Evolutionary conservation across 2,329 filamentous ascomycete species (phyloP).

Genomic region (Cladophialophora bantiana): DNA sequence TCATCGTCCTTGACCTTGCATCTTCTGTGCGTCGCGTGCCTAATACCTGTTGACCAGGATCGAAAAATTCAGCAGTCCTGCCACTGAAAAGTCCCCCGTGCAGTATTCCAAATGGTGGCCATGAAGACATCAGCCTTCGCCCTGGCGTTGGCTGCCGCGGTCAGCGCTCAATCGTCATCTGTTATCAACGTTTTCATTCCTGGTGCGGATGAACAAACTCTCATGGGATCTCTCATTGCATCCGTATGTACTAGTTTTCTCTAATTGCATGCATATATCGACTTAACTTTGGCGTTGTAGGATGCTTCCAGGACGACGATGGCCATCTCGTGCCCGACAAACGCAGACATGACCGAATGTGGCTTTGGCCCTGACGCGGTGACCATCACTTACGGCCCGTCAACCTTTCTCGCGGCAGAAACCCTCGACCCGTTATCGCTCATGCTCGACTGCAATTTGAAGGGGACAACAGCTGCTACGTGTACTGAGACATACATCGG

Average conservation of each 20-base stretch:
- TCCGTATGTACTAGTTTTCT: slow-evolving; percentile 23
- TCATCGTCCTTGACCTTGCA: not conserved
- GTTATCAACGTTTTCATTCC: slow-evolving; percentile 33
- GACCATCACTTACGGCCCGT: slow-evolving; percentile 36
- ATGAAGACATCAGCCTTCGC: slow-evolving; percentile 25
- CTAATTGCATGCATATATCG: not conserved
- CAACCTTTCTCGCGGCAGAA: slow-evolving; percentile 27
- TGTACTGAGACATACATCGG: slow-evolving; percentile 36
- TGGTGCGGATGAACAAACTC: slow-evolving; percentile 27
- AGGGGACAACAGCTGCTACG: slow-evolving; percentile 33
- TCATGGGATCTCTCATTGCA: slow-evolving; percentile 32
- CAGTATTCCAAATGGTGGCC: slow-evolving; percentile 14
- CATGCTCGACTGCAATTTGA: slow-evolving; percentile 33
- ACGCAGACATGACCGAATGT: slow-evolving; percentile 28
- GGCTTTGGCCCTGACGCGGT: slow-evolving; percentile 28
- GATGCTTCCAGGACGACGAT: slow-evolving; percentile 32
- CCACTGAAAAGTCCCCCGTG: not conserved
- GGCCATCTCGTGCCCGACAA: slow-evolving; percentile 31
- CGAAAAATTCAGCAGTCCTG: not conserved
- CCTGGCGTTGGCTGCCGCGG: slow-evolving; percentile 23
- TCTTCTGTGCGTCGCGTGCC: not conserved
- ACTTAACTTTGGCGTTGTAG: slow-evolving; percentile 18
- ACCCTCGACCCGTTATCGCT: slow-evolving; percentile 27
- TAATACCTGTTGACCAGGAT: not conserved
- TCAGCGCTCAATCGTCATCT: slow-evolving; percentile 24